phyloP scores from a whole-genome alignment of 139 green algal genomes.

The Tetraselmis chui region DNA sequence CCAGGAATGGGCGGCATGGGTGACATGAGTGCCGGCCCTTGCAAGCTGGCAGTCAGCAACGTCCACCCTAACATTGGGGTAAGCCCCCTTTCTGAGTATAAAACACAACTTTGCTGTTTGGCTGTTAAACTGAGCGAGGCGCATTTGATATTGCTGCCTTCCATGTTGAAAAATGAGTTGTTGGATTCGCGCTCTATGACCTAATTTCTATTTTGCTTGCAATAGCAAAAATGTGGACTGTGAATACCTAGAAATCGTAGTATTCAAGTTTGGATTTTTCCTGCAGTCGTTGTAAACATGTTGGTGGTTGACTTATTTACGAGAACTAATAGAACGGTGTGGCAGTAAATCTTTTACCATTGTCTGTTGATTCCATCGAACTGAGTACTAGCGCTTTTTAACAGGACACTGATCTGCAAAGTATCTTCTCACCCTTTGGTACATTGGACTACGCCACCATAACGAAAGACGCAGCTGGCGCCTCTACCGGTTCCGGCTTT shows the following conservation, averaged over 20 bases:
- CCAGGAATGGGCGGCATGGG: not conserved
- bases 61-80: conserved; percentile 36
- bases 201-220: not conserved
- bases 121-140: not conserved
- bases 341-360: too few species aligned
- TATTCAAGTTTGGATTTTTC: too few species aligned
- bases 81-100: not conserved
- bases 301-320: too few species aligned
- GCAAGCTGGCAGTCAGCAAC: conserved; percentile 37
- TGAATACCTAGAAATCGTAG: too few species aligned
- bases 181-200: not conserved
- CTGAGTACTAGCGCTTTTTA: too few species aligned
- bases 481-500: conserved; percentile 52
- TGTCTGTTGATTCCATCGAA: too few species aligned
- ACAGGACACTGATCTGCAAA: conserved; percentile 60
- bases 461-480: conserved; percentile 41
- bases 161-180: not conserved
- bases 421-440: conserved; percentile 85
- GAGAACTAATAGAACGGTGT: too few species aligned
- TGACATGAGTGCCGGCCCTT: conserved; percentile 11
- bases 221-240: too few species aligned
- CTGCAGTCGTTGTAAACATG: too few species aligned
- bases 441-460: conserved; percentile 61
- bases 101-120: not conserved
- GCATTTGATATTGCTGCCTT: not conserved